Evolutionary conservation across 805 yeast species (phyloP).

Genomic region (Wickerhamiella alocasiicola): DNA sequence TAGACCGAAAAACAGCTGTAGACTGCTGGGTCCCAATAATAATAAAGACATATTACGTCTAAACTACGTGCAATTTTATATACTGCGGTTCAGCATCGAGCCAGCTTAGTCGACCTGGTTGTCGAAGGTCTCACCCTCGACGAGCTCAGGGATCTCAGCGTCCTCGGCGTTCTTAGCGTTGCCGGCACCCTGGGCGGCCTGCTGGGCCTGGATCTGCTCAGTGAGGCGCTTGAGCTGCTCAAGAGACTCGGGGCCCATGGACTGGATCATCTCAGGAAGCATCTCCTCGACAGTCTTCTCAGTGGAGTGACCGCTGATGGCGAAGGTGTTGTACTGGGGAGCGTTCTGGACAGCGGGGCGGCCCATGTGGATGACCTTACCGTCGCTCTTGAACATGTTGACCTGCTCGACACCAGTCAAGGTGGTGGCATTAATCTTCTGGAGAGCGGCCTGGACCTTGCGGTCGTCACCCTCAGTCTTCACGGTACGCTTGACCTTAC

Average conservation of each 20-base stretch:
- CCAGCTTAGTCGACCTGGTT: conserved; percentile 39
- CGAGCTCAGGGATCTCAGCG: conserved; percentile 53
- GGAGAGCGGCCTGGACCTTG: conserved; percentile 78
- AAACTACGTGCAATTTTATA: too few relatives aligned
- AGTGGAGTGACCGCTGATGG: conserved; percentile 89
- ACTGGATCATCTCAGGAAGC: conserved; percentile 88
- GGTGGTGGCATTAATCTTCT: conserved; percentile 79
- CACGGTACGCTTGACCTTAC: conserved; percentile 69
- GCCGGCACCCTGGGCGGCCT: conserved; percentile 35
- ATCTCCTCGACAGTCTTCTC: conserved; percentile 85
- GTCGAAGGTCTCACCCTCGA: conserved; percentile 81
- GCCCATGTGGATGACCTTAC: conserved; percentile 89
- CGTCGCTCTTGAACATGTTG: conserved; percentile 94
- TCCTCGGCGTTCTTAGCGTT: conserved; percentile 38
- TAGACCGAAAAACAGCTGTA: too few relatives aligned
- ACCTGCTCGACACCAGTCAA: conserved; percentile 90
- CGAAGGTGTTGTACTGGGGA: conserved; percentile 79
- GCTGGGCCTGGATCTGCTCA: conserved; percentile 61
- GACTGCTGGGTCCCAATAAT: too few relatives aligned
- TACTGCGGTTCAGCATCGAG: too few relatives aligned
- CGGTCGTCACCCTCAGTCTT: conserved; percentile 59
- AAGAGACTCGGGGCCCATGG: conserved; percentile 91
- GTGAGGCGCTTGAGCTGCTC: conserved; percentile 82
- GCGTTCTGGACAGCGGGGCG: conserved; percentile 95
- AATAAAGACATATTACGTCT: too few relatives aligned